A percentile compares a stretch with the other conserved stretches of the same genome.
Conservation (phyloP, 257 asterid genomes). For the Ligustrum vulgare region DNA sequence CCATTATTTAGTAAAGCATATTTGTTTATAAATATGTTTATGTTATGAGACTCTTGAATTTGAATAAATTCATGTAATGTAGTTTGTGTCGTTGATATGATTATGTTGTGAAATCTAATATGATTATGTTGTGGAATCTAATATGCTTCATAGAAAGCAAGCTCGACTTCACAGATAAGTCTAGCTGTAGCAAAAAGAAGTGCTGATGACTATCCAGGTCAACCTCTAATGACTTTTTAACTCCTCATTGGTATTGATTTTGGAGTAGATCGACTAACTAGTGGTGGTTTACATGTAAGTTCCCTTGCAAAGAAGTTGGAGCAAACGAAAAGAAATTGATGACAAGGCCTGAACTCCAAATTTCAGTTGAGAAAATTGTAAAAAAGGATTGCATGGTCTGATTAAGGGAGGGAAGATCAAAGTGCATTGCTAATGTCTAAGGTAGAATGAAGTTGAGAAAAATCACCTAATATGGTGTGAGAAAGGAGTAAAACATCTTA, state of each 20-base stretch:
- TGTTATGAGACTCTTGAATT: neutral
- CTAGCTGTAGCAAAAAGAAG: slow-evolving; percentile 67
- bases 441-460: slow-evolving; percentile 33
- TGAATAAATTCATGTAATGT: too few species aligned
- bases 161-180: slow-evolving; percentile 43
- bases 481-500: slow-evolving; percentile 31
- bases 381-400: slow-evolving; percentile 41
- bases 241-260: slow-evolving; percentile 28
- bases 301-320: slow-evolving; percentile 44
- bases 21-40: too few species aligned
- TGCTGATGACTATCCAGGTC: slow-evolving; percentile 32
- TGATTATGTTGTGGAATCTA: too few species aligned
- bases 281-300: slow-evolving; percentile 24
- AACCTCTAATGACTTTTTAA: slow-evolving; percentile 31
- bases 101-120: too few species aligned
- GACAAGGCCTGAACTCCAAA: slow-evolving; percentile 35
- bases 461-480: slow-evolving; percentile 44
- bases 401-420: too few species aligned
- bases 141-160: too few species aligned
- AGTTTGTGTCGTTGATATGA: too few species aligned
- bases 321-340: slow-evolving; percentile 35
- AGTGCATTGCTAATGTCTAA: too few species aligned
- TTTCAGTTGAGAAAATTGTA: slow-evolving; percentile 44
- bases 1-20: neutral
- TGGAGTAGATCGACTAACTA: slow-evolving; percentile 25